phyloP scores from a whole-genome alignment of 768 basidiomycete species.

The Floccularia luteovirens region DNA sequence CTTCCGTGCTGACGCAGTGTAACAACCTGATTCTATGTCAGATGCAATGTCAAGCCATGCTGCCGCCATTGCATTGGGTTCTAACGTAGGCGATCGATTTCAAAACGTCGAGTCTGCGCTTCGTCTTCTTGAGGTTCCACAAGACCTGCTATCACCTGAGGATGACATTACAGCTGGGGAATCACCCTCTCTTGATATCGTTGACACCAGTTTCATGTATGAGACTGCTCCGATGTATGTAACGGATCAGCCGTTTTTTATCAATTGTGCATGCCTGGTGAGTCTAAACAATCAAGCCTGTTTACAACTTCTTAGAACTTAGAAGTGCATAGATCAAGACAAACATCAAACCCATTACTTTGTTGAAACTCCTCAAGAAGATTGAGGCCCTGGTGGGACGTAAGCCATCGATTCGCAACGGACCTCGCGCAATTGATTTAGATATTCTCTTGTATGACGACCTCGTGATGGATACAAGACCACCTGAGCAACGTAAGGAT shows the following conservation, averaged over 20 bases:
- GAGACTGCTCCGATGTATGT: constrained; percentile 97
- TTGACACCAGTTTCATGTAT: constrained; percentile 86
- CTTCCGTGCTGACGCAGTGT: too few species aligned
- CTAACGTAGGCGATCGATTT: constrained; percentile 86
- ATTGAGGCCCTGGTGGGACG: constrained; percentile 77
- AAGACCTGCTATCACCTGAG: constrained; percentile 14
- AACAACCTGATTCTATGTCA: too few species aligned
- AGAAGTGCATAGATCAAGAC: constrained; percentile 80
- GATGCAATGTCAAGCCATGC: too few species aligned
- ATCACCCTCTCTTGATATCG: constrained; percentile 26
- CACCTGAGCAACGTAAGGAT: constrained; percentile 23
- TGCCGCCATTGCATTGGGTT: constrained; percentile 76
- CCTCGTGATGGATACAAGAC: constrained; percentile 49
- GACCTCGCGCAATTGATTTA: constrained; percentile 85
- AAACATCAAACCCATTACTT: constrained; percentile 44
- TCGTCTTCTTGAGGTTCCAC: constrained; percentile 53
- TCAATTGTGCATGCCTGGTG: constrained; percentile 90
- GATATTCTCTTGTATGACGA: constrained; percentile 78
- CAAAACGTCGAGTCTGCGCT: constrained; percentile 77
- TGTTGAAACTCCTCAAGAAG: constrained; percentile 60
- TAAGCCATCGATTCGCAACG: constrained; percentile 70
- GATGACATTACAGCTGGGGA: constrained; percentile 3
- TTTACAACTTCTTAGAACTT: background rate
- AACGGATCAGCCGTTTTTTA: constrained; percentile 79
- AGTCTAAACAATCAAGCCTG: constrained; percentile 17